Evolutionary conservation across 2,329 filamentous ascomycete genomes (phyloP).

Genomic region (Talaromyces marneffei): DNA sequence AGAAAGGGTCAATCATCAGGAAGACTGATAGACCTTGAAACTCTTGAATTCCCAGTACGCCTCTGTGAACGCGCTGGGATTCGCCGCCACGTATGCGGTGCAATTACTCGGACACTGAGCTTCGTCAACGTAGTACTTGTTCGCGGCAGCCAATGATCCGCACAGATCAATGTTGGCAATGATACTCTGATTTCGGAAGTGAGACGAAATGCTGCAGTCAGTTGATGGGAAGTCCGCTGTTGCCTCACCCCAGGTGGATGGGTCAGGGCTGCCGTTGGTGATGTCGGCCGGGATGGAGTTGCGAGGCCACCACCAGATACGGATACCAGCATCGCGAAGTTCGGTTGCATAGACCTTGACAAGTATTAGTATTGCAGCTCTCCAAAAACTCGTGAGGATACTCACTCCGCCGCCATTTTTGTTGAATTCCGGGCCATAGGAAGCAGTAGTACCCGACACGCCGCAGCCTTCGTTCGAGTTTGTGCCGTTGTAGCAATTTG

Average conservation of each 20-base stretch:
- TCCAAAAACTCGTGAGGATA: too few species aligned
- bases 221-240: slow-evolving; percentile 61
- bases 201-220: slow-evolving; percentile 52
- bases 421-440: slow-evolving; percentile 52
- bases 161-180: slow-evolving; percentile 62
- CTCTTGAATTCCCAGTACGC: slow-evolving; percentile 62
- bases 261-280: slow-evolving; percentile 48
- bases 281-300: slow-evolving; percentile 50
- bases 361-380: too few species aligned
- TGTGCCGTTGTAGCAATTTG: slow-evolving; percentile 48
- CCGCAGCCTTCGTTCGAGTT: slow-evolving; percentile 55
- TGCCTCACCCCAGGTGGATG: slow-evolving; percentile 57
- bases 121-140: slow-evolving; percentile 28
- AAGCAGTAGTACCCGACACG: slow-evolving; percentile 40
- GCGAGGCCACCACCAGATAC: slow-evolving; percentile 57
- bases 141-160: slow-evolving; percentile 47
- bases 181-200: slow-evolving; percentile 62
- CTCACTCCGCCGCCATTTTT: slow-evolving; percentile 47
- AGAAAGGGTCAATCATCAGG: background rate
- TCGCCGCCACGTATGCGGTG: slow-evolving; percentile 52
- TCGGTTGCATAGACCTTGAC: slow-evolving; percentile 53
- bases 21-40: slow-evolving; percentile 53
- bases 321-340: slow-evolving; percentile 55
- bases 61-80: slow-evolving; percentile 51
- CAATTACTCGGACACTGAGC: slow-evolving; percentile 50